A percentile compares a stretch with the other conserved stretches of the same genome.
Conservation (phyloP, 78 protist genomes). For the Speleostelium caveatum region DNA sequence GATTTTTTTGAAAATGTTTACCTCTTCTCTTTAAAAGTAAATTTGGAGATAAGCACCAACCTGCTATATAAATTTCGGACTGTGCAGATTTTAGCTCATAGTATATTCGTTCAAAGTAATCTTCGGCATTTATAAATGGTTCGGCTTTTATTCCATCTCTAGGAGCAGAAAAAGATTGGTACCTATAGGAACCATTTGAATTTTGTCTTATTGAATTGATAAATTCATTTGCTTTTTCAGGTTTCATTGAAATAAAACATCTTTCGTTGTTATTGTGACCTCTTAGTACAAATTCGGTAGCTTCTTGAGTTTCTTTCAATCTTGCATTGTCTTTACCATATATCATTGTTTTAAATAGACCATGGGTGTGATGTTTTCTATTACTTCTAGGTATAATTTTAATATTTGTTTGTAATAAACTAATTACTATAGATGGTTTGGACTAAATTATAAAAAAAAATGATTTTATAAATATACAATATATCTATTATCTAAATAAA, state of each 20-base stretch:
- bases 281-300: conserved; percentile 46
- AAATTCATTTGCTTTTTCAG: conserved; percentile 51
- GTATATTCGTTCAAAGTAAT: conserved; percentile 51
- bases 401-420: conserved; percentile 63
- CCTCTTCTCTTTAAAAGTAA: conserved; percentile 10
- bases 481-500: no score
- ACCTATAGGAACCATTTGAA: conserved; percentile 69
- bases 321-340: no score
- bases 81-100: conserved; percentile 50
- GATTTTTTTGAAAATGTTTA: not conserved
- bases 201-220: conserved; percentile 63
- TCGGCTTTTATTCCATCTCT: conserved; percentile 53
- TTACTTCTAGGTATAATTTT: conserved; percentile 58
- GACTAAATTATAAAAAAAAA: not conserved
- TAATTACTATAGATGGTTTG: conserved; percentile 60
- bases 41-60: conserved; percentile 78
- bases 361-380: conserved; percentile 38
- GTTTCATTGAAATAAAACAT: conserved; percentile 42
- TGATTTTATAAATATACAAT: not conserved
- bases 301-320: conserved; percentile 28
- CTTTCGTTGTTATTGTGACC: conserved; percentile 35
- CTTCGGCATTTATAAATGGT: conserved; percentile 41
- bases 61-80: conserved; percentile 69
- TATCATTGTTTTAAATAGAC: no score
- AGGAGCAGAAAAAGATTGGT: conserved; percentile 67